These are phyloP conservation scores for Kwoniella dejecticola DNA, from an alignment of 768 basidiomycete species.

Conservation along the genomic window DNA sequence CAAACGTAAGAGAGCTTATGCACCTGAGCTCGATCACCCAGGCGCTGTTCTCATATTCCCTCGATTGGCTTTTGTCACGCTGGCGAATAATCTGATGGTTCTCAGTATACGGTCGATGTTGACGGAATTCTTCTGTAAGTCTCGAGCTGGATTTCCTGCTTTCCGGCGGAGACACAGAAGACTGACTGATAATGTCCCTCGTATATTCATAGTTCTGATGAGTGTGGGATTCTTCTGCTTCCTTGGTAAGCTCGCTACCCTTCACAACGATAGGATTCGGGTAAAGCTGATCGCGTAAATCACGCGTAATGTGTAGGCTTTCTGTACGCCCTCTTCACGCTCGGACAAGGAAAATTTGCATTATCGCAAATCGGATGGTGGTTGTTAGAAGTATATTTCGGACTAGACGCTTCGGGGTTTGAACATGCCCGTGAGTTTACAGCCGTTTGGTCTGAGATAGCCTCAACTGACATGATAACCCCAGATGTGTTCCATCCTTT, in stretches of 20 bases:
- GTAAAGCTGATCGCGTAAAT: neutral
- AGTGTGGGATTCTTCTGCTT: constrained; percentile 61
- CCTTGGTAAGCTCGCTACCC: constrained; percentile 59
- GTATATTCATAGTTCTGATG: constrained; percentile 42
- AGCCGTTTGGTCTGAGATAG: neutral
- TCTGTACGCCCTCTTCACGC: constrained; percentile 91
- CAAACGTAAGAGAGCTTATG: too few species aligned
- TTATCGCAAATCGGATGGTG: constrained; percentile 79
- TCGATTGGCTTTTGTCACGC: constrained; percentile 84
- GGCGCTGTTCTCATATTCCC: constrained; percentile 85
- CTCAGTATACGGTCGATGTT: constrained; percentile 78
- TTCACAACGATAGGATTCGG: neutral
- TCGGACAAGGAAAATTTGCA: constrained; percentile 58
- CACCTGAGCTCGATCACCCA: constrained; percentile 18
- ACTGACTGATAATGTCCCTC: constrained; percentile 1
- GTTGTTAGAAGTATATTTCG: constrained; percentile 85
- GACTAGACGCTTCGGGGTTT: constrained; percentile 91
- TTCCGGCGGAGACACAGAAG: too few species aligned
- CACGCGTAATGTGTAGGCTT: constrained; percentile 60
- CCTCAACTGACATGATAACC: too few species aligned
- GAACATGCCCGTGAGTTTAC: constrained; percentile 69
- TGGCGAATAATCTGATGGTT: constrained; percentile 64
- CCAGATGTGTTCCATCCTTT: constrained; percentile 74
- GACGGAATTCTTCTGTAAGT: constrained; percentile 67
- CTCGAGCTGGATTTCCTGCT: too few species aligned